Evolutionary conservation across 108 stramenopile genomes (phyloP).

Genomic region (Discostella stelligeroides): DNA sequence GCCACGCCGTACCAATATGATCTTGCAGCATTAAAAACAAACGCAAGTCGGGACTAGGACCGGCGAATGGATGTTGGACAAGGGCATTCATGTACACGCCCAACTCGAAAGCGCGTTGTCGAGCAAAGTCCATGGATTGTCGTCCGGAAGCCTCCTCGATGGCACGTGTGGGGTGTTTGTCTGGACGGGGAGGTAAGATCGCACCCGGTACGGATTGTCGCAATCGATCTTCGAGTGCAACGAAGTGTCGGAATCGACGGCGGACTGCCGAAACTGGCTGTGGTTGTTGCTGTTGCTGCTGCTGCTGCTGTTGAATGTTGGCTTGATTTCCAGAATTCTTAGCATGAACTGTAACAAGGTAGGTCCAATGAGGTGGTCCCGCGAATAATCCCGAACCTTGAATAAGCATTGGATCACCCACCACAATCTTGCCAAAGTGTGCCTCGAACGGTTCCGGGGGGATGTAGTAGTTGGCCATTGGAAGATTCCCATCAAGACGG

Average conservation of each 20-base stretch:
- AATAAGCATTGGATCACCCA: conserved; percentile 75
- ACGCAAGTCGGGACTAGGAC: conserved; percentile 55
- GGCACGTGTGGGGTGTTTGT: conserved; percentile 83
- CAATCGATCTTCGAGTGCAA: conserved; percentile 81
- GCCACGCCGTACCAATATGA: conserved; percentile 90
- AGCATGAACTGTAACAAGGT: conserved; percentile 67
- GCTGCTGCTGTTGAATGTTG: conserved; percentile 18
- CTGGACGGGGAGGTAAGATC: conserved; percentile 86
- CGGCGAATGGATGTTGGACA: conserved; percentile 66
- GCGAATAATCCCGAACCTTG: conserved; percentile 59
- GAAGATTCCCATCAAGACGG: too few relatives aligned
- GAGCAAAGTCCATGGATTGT: conserved; percentile 85
- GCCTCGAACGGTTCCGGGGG: conserved; percentile 56
- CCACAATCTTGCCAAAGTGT: conserved; percentile 55
- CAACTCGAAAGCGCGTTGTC: conserved; percentile 67
- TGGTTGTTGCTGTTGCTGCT: neutral
- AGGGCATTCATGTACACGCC: conserved; percentile 68
- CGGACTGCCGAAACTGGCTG: conserved; percentile 66
- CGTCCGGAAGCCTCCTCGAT: conserved; percentile 83
- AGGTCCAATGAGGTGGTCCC: conserved; percentile 78
- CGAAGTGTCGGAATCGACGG: conserved; percentile 88
- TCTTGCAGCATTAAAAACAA: conserved; percentile 84
- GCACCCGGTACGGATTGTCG: conserved; percentile 70
- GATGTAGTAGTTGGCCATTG: too few relatives aligned
- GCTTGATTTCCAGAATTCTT: conserved; percentile 16